These are phyloP conservation scores for Suillus cothurnatus DNA, from an alignment of 768 basidiomycete genomes.

Conservation along the genomic window DNA sequence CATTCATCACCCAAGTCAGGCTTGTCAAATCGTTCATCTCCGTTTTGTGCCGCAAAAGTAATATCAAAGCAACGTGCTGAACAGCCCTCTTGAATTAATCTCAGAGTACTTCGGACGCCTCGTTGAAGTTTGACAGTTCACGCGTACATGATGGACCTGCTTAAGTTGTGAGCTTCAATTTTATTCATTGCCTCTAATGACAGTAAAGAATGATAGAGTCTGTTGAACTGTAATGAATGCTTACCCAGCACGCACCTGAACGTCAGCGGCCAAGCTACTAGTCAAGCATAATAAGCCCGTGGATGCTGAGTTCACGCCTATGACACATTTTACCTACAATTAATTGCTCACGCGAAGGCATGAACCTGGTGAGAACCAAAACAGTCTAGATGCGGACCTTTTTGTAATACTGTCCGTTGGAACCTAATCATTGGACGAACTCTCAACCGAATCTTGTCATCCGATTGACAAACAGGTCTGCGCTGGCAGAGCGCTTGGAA, in stretches of 20 bases:
- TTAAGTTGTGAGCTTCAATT: no score
- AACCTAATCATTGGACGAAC: not conserved
- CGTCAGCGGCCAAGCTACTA: no score
- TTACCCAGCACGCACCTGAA: not conserved
- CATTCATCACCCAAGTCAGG: not conserved
- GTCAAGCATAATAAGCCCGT: not conserved
- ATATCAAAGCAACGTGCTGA: not conserved
- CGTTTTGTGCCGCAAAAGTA: not conserved
- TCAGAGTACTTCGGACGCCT: not conserved
- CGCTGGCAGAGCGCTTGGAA: not conserved
- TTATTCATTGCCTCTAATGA: not conserved
- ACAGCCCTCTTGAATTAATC: constrained; percentile 4
- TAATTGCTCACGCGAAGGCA: not conserved
- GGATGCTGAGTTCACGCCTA: not conserved
- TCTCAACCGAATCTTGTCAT: not conserved
- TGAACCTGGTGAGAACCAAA: not conserved
- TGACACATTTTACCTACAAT: not conserved
- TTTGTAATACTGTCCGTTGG: not conserved
- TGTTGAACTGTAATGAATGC: not conserved
- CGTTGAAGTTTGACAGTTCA: not conserved
- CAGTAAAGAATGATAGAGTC: not conserved
- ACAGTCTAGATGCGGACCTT: not conserved
- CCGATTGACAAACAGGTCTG: not conserved
- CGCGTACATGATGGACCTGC: not conserved
- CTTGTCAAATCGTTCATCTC: not conserved